Percentiles rank a stretch among this genome's conserved stretches.
These are phyloP conservation scores for Adenanthera pavonina DNA, from an alignment of 306 rosid species.

Conservation along the genomic window DNA sequence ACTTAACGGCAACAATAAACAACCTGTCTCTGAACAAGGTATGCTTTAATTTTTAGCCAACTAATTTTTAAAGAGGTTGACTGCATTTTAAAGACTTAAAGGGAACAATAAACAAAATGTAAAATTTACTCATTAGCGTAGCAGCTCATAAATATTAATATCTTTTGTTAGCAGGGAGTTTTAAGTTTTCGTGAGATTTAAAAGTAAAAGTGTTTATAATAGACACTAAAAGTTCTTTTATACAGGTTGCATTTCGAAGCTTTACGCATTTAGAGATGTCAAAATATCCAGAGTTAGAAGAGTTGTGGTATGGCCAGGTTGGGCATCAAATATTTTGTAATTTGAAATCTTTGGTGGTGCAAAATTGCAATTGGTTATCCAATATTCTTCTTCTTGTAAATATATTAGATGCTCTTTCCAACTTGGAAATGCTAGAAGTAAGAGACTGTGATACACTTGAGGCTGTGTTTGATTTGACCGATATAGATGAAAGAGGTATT, in stretches of 20 bases:
- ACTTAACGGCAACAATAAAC: neutral
- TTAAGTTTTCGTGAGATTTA: too few relatives aligned
- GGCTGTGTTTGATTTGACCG: neutral
- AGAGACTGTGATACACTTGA: neutral
- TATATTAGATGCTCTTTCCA: neutral
- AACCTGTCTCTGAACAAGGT: neutral
- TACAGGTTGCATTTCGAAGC: neutral
- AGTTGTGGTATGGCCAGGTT: neutral
- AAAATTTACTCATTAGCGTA: too few relatives aligned
- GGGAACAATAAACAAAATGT: too few relatives aligned
- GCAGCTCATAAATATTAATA: too few relatives aligned
- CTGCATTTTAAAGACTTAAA: too few relatives aligned
- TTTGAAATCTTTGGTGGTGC: neutral
- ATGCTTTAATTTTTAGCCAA: neutral
- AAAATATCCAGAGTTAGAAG: neutral
- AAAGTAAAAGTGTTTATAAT: too few relatives aligned
- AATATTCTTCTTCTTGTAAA: neutral
- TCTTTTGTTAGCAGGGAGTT: too few relatives aligned
- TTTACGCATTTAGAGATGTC: neutral
- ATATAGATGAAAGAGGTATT: neutral
- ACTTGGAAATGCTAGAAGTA: constrained; percentile 5
- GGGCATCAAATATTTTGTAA: neutral
- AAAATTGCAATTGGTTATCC: neutral
- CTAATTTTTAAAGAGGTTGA: too few relatives aligned
- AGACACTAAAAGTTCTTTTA: neutral